Evolutionary conservation across 345 rosid genomes (phyloP).

Genomic region (Hibiscus trionum): DNA sequence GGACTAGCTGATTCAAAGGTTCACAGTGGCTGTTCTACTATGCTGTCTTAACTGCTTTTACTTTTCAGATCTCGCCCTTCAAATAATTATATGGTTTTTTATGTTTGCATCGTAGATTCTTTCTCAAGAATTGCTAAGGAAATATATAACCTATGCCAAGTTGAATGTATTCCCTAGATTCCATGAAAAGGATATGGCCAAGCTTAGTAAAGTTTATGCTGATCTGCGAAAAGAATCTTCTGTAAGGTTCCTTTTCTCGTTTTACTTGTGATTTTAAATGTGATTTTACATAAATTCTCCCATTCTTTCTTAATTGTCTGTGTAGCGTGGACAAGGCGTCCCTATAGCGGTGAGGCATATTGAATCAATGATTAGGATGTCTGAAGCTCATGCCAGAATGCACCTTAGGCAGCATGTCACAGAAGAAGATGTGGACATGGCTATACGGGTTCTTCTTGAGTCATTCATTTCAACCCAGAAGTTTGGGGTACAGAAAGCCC

Average conservation of each 20-base stretch:
- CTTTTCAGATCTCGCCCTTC: slow-evolving; percentile 4
- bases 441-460: slow-evolving; percentile 76
- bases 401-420: slow-evolving; percentile 89
- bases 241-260: slow-evolving; percentile 26
- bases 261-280: not conserved
- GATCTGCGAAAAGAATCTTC: slow-evolving; percentile 85
- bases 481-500: slow-evolving; percentile 88
- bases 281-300: not conserved
- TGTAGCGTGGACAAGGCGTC: slow-evolving; percentile 92
- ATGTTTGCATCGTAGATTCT: slow-evolving; percentile 44
- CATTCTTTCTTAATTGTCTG: slow-evolving; percentile 11
- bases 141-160: slow-evolving; percentile 87
- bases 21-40: not conserved
- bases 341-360: slow-evolving; percentile 98
- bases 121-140: slow-evolving; percentile 79
- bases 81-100: slow-evolving; percentile 2
- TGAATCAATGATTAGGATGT: slow-evolving; percentile 97
- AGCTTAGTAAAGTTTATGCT: slow-evolving; percentile 88
- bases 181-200: slow-evolving; percentile 75
- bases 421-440: slow-evolving; percentile 94
- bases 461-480: slow-evolving; percentile 96
- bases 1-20: slow-evolving; percentile 51
- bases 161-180: slow-evolving; percentile 80
- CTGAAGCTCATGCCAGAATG: slow-evolving; percentile 98
- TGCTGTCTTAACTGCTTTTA: slow-evolving; percentile 5